phyloP scores from a whole-genome alignment of 257 asterid genomes.

The Pogostemon cablin region DNA sequence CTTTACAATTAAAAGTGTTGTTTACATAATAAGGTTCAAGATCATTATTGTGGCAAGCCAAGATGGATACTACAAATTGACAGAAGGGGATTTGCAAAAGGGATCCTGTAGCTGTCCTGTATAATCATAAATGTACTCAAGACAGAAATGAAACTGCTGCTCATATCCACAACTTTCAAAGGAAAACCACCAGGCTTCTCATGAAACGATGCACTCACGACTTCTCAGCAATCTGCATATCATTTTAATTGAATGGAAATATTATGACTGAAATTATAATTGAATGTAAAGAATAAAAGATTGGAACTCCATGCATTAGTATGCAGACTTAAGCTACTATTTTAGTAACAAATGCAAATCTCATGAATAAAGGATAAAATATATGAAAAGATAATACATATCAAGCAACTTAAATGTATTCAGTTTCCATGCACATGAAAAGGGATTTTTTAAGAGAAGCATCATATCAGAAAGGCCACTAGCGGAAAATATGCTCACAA shows the following conservation, averaged over 20 bases:
- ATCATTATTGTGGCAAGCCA: conserved; percentile 30
- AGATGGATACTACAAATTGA: conserved; percentile 25
- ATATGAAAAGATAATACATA: neutral
- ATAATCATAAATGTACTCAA: conserved; percentile 7
- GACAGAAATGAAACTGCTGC: conserved; percentile 36
- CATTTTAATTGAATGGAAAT: conserved; percentile 11
- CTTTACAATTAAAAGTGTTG: conserved; percentile 20
- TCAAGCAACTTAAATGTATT: neutral
- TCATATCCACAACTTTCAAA: conserved; percentile 32
- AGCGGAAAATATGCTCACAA: neutral
- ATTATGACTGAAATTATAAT: neutral
- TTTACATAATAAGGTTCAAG: conserved; percentile 24
- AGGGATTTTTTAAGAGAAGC: conserved; percentile 4
- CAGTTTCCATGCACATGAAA: neutral
- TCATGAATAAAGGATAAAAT: neutral
- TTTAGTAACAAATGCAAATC: conserved; percentile 17
- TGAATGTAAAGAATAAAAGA: neutral
- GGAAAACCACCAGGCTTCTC: conserved; percentile 33
- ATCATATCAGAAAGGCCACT: neutral
- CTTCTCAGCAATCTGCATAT: conserved; percentile 47
- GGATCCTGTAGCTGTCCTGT: conserved; percentile 24
- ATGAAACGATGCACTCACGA: conserved; percentile 28
- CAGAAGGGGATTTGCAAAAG: conserved; percentile 5
- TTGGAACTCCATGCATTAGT: neutral
- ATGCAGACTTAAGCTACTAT: neutral